Conservation (phyloP, 768 basidiomycete genomes). For the Agaricus blazei region DNA sequence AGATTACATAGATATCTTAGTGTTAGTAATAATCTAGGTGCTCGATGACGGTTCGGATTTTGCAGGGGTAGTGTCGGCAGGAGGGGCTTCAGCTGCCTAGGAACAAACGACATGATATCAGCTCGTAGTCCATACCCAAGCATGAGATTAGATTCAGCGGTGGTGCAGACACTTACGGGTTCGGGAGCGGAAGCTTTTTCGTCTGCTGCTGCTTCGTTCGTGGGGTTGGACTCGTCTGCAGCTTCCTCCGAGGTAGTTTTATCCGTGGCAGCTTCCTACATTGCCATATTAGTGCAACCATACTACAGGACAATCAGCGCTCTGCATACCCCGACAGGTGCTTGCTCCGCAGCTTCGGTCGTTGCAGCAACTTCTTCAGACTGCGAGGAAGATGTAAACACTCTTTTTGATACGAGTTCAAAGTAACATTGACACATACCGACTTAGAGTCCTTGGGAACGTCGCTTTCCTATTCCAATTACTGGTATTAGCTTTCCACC, state of each 20-base stretch:
- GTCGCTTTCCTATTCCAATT: slow-evolving; percentile 19
- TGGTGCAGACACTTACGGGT: neutral
- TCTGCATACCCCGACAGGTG: neutral
- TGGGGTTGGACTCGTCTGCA: no score
- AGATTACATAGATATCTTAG: neutral
- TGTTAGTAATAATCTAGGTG: slow-evolving; percentile 1
- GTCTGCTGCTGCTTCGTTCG: no score
- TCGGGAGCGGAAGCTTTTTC: neutral
- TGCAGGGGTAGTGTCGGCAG: neutral
- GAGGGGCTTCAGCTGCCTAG: neutral
- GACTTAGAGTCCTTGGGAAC: slow-evolving; percentile 22
- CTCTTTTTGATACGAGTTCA: neutral
- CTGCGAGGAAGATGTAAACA: neutral
- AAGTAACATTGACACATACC: slow-evolving; percentile 13
- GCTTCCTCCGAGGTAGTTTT: neutral
- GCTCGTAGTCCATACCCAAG: neutral
- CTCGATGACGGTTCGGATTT: neutral
- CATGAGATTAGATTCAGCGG: neutral
- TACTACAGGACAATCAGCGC: neutral
- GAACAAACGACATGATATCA: neutral
- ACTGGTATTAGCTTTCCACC: neutral
- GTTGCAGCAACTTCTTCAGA: neutral
- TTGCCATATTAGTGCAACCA: neutral
- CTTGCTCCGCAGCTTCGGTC: neutral
- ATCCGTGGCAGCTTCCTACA: neutral